Percentiles rank a stretch among this genome's conserved stretches.
phyloP scores from a whole-genome alignment of 1,139 yeast species.

The Nakaseomyces delphensis region DNA sequence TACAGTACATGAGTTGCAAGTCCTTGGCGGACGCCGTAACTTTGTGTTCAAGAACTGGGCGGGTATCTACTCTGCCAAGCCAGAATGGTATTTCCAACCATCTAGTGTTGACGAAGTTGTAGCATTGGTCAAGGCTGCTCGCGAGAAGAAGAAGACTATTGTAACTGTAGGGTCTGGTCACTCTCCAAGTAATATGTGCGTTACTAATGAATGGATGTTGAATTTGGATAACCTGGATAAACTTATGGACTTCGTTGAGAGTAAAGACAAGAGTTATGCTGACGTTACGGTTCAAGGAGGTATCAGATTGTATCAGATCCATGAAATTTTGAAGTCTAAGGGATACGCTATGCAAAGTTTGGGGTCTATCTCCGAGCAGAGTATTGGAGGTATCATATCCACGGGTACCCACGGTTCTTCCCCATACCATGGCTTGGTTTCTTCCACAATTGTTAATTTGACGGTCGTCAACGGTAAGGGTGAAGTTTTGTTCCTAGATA shows the following conservation, averaged over 20 bases:
- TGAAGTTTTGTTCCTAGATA: slow-evolving; percentile 59
- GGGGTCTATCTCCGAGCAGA: slow-evolving; percentile 92
- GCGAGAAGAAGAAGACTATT: slow-evolving; percentile 50
- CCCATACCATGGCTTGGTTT: slow-evolving; percentile 81
- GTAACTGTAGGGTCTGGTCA: slow-evolving; percentile 92
- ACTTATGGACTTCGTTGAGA: slow-evolving; percentile 39
- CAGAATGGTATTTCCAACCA: slow-evolving; percentile 76
- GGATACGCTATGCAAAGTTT: slow-evolving; percentile 80
- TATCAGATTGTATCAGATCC: slow-evolving; percentile 68
- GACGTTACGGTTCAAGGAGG: slow-evolving; percentile 95
- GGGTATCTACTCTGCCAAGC: slow-evolving; percentile 69
- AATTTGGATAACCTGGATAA: slow-evolving; percentile 68
- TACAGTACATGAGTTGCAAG: background rate
- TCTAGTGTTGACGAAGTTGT: slow-evolving; percentile 51
- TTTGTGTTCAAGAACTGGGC: slow-evolving; percentile 69
- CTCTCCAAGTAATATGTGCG: slow-evolving; percentile 85
- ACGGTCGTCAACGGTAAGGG: slow-evolving; percentile 69
- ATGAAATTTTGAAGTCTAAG: slow-evolving; percentile 50
- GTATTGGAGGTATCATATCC: slow-evolving; percentile 86
- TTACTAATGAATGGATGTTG: slow-evolving; percentile 83
- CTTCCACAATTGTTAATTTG: slow-evolving; percentile 76
- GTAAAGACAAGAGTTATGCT: slow-evolving; percentile 53
- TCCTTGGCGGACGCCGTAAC: slow-evolving; percentile 17
- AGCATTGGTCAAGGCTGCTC: slow-evolving; percentile 58
- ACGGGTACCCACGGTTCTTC: slow-evolving; percentile 97